A percentile compares a stretch with the other conserved stretches of the same genome.
Evolutionary conservation across 2,329 filamentous ascomycete species (phyloP).

Genomic region (Zymoseptoria tritici): DNA sequence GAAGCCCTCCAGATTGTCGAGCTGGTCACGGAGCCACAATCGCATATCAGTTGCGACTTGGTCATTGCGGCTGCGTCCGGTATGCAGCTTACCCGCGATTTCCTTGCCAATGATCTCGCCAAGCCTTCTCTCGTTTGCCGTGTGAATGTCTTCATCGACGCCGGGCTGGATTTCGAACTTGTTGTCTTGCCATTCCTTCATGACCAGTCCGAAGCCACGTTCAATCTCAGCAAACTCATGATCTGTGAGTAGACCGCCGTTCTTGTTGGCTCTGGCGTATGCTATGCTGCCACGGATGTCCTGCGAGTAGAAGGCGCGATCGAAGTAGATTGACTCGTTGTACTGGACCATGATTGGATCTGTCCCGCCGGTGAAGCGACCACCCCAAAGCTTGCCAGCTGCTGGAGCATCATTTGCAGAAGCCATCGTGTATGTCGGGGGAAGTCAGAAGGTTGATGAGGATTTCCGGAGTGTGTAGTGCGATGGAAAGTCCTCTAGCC

Average conservation of each 20-base stretch:
- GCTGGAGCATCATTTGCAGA: constrained; percentile 16
- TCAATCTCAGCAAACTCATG: constrained; percentile 70
- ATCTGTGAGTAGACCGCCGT: constrained; percentile 63
- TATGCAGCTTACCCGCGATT: constrained; percentile 82
- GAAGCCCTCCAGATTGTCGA: constrained; percentile 61
- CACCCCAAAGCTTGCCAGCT: constrained; percentile 51
- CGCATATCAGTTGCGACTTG: constrained; percentile 88
- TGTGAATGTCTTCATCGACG: constrained; percentile 49
- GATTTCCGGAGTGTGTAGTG: no score
- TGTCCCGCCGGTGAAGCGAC: constrained; percentile 61
- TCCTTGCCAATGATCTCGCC: constrained; percentile 83
- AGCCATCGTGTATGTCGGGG: constrained; percentile 7
- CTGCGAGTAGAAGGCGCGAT: constrained; percentile 68
- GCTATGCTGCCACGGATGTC: constrained; percentile 76
- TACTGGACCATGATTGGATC: constrained; percentile 82
- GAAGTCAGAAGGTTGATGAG: no score
- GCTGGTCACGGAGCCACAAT: constrained; percentile 72
- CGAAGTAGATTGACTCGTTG: constrained; percentile 74
- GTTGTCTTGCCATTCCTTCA: constrained; percentile 42
- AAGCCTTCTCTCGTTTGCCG: constrained; percentile 46
- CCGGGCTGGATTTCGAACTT: constrained; percentile 41
- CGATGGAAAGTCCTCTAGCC: no score
- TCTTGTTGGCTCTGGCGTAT: constrained; percentile 71
- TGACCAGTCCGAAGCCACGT: constrained; percentile 56
- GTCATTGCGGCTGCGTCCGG: constrained; percentile 78